Evolutionary conservation across 179 eudicot genomes (phyloP), one percentile per base, ranked within the genome.

Genomic region (Corrigiola litoralis): DNA sequence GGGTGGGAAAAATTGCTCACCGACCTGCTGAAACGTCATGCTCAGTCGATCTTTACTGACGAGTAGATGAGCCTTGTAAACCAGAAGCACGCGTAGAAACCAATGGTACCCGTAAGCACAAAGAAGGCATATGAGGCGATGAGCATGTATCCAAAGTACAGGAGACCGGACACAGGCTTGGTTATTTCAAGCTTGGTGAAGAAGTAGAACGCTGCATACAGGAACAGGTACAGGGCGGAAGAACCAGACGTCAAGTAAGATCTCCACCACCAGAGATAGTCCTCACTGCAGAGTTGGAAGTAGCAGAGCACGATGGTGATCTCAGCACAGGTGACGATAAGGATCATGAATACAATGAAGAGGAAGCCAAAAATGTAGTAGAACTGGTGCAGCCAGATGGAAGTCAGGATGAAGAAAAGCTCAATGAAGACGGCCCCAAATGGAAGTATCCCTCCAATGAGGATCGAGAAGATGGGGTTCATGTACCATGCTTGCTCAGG

Each of bases 261-360:
- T 47, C 82, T 78, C 85, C 85, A 81, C 85, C 85, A 81, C 85
- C 85, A 81, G 21, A 59, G 73, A 46, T 81, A 81, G 47, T 81
- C 85, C 58, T 81, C 85, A 31, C 85, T 77, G 64, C 85, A 81
- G 13, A 81, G 66, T 68, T 81, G 85, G 70, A 81, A 81, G 71
- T 81, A 81, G 71, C 82, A 81, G 28, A 81, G 77, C 52, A 81
- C 85, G 21, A 81, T 58, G 29, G 85, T 73, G 47, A 81, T 81
- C 69, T 81, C 85, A n/a, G 80, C 85, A 37, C 85, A 81, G 4
- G 82, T 81, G 52, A 81, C 66, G 16, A 81, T 66, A 32, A 81
- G 75, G 72, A 81, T 81, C 63, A 72, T 66, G 54, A 81, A 73
- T 16, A 81, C 82, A 16, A 81, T 78, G 72, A 75, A 75, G 50